Evolutionary conservation across 2,329 filamentous ascomycete genomes (phyloP), one percentile per base, ranked within the genome.

Genomic region (Aspergillus hiratsukae): DNA sequence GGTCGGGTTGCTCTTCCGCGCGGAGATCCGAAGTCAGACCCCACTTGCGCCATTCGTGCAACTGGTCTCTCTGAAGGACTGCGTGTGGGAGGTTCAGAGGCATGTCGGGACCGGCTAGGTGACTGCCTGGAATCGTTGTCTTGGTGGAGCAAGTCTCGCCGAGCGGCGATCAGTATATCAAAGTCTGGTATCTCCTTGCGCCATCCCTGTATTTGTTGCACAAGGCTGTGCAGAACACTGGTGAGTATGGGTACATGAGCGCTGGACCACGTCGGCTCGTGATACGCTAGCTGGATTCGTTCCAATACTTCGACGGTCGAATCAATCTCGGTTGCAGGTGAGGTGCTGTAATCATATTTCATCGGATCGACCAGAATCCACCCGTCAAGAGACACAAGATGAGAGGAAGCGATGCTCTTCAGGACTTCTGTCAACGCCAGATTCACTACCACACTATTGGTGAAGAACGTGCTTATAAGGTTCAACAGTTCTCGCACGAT

Each of bases 361-460:
- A 76, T 79, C 3, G 89, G 88, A 53, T 87, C 85, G 17, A 90
- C 86, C 5, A 93, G 78, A 29, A 97, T 78, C 93, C 94, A 99
- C n/a, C 89, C 89, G 67, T 97, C 91, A 11, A 97, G 81, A 21
- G 87, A 85, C 68, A 96, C 87, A 60, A 90, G 89, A 5, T 91
- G 89, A 64, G 94, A 97, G 0, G 89, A 86, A 10, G 89, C 89
- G 43, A 99, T 79, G 62, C 90, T 88, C 28, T 95, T 83, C 46
- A 97, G 80, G 0, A 89, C 83, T 66, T 95, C 90, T 0, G 93
- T 97, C 1, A 97, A 80, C 0, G 88, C 89, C 3, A 99, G 77
- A 64, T 99, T 99, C 2, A 89, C 92, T 64, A 97, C 91, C 2
- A 97, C 86, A 2, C 91, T 87, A 65, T 99, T 99, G 4, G 90